These are phyloP conservation scores for Russula ochroleuca DNA, from an alignment of 768 basidiomycete genomes.

Conservation along the genomic window DNA sequence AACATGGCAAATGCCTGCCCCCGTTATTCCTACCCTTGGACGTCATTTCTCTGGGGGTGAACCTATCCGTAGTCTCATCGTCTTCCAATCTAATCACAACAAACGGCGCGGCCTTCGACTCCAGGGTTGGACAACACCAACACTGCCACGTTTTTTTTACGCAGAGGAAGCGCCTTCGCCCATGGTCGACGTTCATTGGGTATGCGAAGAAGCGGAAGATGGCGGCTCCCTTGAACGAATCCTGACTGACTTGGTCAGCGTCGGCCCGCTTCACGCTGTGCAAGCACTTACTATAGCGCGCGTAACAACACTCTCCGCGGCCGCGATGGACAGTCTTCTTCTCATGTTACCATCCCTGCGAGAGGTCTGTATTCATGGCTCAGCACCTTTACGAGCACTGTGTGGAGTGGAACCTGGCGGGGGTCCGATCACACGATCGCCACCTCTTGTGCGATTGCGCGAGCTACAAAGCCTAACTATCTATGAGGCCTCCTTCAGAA, in stretches of 20 bases:
- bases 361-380: constrained; percentile 27
- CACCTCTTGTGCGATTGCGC: constrained; percentile 17
- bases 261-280: constrained; percentile 21
- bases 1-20: constrained; percentile 21
- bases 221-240: constrained; percentile 17
- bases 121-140: constrained; percentile 17
- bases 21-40: constrained; percentile 16
- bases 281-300: constrained; percentile 26
- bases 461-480: constrained; percentile 20
- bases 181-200: constrained; percentile 23
- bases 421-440: neutral
- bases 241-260: constrained; percentile 16
- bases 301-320: constrained; percentile 13
- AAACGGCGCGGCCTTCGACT: constrained; percentile 22
- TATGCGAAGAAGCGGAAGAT: constrained; percentile 24
- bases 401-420: constrained; percentile 15
- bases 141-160: constrained; percentile 21
- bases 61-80: constrained; percentile 20
- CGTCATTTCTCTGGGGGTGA: constrained; percentile 20
- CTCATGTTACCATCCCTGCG: constrained; percentile 17
- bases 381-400: constrained; percentile 21
- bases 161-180: constrained; percentile 14
- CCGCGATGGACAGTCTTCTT: constrained; percentile 18
- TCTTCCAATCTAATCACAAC: constrained; percentile 11
- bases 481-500: constrained; percentile 23